Evolutionary conservation across 169 alveolate species (phyloP).

Genomic region (Plasmodium adleri): DNA sequence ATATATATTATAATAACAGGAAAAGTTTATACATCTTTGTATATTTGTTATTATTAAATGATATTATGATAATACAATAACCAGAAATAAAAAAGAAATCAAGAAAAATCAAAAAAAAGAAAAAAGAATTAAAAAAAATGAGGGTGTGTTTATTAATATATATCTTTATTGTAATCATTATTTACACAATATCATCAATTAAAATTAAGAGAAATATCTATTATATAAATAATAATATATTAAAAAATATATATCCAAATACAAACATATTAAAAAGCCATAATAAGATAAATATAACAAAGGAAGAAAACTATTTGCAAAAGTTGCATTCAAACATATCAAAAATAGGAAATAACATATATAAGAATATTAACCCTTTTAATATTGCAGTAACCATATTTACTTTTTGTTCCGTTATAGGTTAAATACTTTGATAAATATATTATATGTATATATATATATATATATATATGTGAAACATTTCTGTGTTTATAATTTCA

Average conservation of each 20-base stretch:
- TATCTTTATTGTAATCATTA: conserved; percentile 4
- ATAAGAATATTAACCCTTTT: conserved; percentile 24
- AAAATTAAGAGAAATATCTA: conserved; percentile 32
- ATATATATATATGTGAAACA: neutral
- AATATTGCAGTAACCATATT: conserved; percentile 5
- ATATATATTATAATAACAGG: too few species aligned
- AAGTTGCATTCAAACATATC: conserved; percentile 18
- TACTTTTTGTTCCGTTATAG: conserved; percentile 42
- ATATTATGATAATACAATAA: too few species aligned
- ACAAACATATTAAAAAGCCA: conserved; percentile 5
- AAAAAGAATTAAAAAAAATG: conserved; percentile 26
- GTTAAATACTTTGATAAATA: neutral
- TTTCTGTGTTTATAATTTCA: neutral
- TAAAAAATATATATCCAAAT: conserved; percentile 7
- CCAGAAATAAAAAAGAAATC: too few species aligned
- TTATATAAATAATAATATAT: conserved; percentile 15
- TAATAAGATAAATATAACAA: neutral
- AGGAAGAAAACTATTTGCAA: conserved; percentile 35
- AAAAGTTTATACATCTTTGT: too few species aligned
- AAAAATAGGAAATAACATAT: neutral
- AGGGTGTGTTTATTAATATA: conserved; percentile 3
- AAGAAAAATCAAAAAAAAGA: neutral
- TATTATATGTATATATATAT: neutral
- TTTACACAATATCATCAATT: conserved; percentile 13
- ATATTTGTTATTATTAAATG: too few species aligned